Base-by-base conservation (phyloP, 2,329 filamentous ascomycete genomes). In the Phyllosticta capitalensis region DNA sequence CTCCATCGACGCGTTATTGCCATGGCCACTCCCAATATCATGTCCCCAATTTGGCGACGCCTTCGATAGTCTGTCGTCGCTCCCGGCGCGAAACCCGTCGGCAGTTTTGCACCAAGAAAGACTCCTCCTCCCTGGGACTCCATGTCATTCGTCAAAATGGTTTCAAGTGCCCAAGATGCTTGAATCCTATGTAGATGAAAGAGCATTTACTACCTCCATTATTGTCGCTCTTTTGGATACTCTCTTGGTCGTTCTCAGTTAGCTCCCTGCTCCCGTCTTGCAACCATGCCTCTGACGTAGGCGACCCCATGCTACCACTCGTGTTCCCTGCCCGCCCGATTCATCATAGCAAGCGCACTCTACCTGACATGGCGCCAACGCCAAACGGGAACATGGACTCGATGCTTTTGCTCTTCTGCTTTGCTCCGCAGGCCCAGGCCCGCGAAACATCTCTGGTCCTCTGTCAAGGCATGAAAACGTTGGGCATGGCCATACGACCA, bases 381-480 rank as follows among this genome's bases (percentile, higher is more conserved):
- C 12, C 20, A 24, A 45, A 26, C 20, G 14, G 38, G 14, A 45
- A 45, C 38, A 45, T 45, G 38, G 14, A 45, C 38, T 45, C 38
- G 38, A 45, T 45, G 38, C 38, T 45, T 45, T 45, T n/a, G 38
- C 38, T 45, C 12, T n/a, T 22, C 33, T 55, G 12, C n/a, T 24
- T 3, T 21, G 38, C 53, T 45, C n/a, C 33, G 14, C 54, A 50
- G 24, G 24, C 24, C 54, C 24, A 56, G 38, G 38, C 54, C 21
- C 33, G 19, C 52, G 33, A 45, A 54, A 59, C 53, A 54, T 26
- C 53, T 21, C 56, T 49, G 56, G 28, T 7, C 9, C 30, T 21
- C 21, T 54, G 33, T 20, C 22, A 51, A 21, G 21, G 56, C 56
- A 54, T 58, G 56, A 54, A 38, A 45, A 51, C 21, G 56, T 22